These are phyloP conservation scores for Tilletia caries DNA, from an alignment of 1,284 basidiomycete species.

Conservation along the genomic window DNA sequence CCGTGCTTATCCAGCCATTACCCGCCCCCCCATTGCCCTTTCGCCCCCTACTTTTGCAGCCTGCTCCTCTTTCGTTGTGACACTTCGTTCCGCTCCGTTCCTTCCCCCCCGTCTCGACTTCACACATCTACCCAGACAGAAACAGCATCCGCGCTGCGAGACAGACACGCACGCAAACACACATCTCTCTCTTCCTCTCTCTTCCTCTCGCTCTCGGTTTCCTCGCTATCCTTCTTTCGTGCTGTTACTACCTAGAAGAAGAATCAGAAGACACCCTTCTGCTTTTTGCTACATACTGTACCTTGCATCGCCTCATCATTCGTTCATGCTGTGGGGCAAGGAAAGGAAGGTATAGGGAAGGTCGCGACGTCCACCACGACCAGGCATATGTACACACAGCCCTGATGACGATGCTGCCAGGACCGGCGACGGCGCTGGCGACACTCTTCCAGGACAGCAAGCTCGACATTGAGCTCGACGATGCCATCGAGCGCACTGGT, in stretches of 20 bases:
- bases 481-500: constrained; percentile 1
- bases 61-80: neutral
- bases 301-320: too few species aligned
- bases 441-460: neutral
- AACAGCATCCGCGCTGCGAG: neutral
- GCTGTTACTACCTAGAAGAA: constrained; percentile 3
- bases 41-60: too few species aligned
- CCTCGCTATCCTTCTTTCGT: neutral
- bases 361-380: too few species aligned
- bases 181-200: neutral
- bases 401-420: constrained; percentile 1
- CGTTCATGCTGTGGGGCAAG: too few species aligned
- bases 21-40: too few species aligned
- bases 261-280: too few species aligned
- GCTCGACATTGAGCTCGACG: constrained; percentile 1
- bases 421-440: neutral
- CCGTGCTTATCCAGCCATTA: too few species aligned
- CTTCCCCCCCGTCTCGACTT: neutral
- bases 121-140: neutral
- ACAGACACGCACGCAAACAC: neutral
- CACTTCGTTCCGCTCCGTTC: neutral
- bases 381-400: too few species aligned
- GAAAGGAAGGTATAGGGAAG: too few species aligned
- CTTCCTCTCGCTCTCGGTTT: neutral
- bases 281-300: too few species aligned